Base-by-base conservation (phyloP, 1,284 basidiomycete species). In the Jaminaea rosea region DNA sequence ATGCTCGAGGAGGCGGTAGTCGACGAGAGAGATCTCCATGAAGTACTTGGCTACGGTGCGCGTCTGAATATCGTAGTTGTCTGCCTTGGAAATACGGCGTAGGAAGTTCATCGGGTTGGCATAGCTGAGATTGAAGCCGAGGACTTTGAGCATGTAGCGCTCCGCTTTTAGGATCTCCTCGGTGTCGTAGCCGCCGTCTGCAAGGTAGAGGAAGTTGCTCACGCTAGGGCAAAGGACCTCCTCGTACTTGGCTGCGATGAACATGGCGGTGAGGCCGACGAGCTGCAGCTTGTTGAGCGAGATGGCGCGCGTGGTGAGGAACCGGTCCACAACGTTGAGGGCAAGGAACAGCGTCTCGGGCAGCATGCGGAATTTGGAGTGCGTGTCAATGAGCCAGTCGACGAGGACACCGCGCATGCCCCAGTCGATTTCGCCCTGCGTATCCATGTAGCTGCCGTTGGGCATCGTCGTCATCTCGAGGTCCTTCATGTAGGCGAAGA, bases 321-420 rank as follows among this genome's bases (percentile, higher is more conserved):
- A 96, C 47, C 93, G 88, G 76, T 98, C 94, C 69, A 97, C 87
- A 69, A 97, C 84, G 79, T 98, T 97, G 71, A 88, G 80, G 59
- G 86, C 86, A 53, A 98, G 83, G 79, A 93, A 97, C 46, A 98
- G 83, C 0, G 93, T 97, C 77, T 98, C 93, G 8, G 92, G 91
- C 7, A 94, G 80, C 17, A 98, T 81, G 53, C 85, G 85, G 80
- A 97, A 96, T 65, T 90, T 88, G 62, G 84, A 81, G 75, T 98
- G 93, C 21, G 96, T 86, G 77, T 97, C 91, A 62, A 98, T 85
- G 55, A 98, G 81, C 94, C 93, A 97, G 79, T 98, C 93, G 57
- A 87, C 86, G 28, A 98, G 82, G 60, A 96, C 88, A 15, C 87
- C 87, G 21, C 91, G 88, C 23, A 68, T 50, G 26, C 65, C 55